phyloP scores from a whole-genome alignment of 1,284 basidiomycete species.

The Ustilago vetiveriae region DNA sequence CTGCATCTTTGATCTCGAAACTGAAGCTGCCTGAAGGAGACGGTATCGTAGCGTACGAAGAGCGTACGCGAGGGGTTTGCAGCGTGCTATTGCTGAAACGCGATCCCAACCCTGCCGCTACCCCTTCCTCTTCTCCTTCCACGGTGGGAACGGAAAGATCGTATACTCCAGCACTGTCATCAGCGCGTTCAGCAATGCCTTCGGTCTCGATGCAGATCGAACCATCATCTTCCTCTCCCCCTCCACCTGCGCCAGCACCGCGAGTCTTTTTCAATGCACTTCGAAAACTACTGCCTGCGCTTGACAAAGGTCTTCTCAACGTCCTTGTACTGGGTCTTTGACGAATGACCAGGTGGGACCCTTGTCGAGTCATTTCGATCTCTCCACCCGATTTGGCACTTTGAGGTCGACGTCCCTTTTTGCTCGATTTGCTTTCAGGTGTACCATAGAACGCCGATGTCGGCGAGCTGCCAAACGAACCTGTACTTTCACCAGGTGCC shows the following conservation, averaged over 20 bases:
- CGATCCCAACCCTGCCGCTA: constrained; percentile 7
- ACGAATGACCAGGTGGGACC: constrained; percentile 27
- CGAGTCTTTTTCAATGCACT: constrained; percentile 8
- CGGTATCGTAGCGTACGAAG: constrained; percentile 4
- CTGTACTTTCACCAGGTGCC: background rate
- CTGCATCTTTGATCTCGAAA: constrained; percentile 39
- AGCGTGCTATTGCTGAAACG: constrained; percentile 27
- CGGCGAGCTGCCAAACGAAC: background rate
- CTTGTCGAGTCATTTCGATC: constrained; percentile 34
- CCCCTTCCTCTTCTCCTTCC: no score
- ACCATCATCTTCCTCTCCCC: background rate
- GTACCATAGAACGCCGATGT: background rate
- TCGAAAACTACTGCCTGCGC: constrained; percentile 15
- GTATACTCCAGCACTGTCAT: background rate
- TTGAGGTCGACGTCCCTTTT: constrained; percentile 10
- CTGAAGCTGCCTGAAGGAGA: constrained; percentile 32
- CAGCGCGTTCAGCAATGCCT: constrained; percentile 6
- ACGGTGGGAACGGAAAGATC: background rate
- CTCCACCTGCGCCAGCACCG: no score
- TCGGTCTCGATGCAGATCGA: constrained; percentile 38
- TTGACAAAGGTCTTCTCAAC: constrained; percentile 15
- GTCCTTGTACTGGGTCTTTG: constrained; percentile 4
- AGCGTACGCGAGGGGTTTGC: background rate
- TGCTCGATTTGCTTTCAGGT: background rate
- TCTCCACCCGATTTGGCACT: constrained; percentile 14